Percentiles rank a stretch among this genome's conserved stretches.
Evolutionary conservation across 1,284 basidiomycete genomes (phyloP).

Genomic region (Cerioporus squamosus): DNA sequence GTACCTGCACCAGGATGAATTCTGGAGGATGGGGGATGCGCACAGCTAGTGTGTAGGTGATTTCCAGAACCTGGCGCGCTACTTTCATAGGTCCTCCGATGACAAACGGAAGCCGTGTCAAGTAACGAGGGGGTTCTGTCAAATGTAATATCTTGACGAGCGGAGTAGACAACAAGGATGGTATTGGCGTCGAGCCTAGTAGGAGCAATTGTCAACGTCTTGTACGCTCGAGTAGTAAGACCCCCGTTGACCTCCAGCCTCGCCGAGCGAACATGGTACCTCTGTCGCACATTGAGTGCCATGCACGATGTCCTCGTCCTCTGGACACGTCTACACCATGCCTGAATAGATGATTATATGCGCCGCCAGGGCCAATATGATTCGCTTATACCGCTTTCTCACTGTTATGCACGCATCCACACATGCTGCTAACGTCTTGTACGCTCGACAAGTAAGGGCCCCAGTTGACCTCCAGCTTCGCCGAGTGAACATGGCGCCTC

Average conservation of each 20-base stretch:
- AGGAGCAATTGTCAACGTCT: neutral
- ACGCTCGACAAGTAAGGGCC: too few relatives aligned
- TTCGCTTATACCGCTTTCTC: too few relatives aligned
- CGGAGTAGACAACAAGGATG: constrained; percentile 66
- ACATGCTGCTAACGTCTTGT: too few relatives aligned
- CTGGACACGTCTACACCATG: neutral
- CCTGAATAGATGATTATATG: too few relatives aligned
- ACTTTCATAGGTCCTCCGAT: constrained; percentile 85
- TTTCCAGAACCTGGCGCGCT: constrained; percentile 63
- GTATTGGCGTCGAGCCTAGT: constrained; percentile 76
- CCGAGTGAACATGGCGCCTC: too few relatives aligned
- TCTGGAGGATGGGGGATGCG: constrained; percentile 75
- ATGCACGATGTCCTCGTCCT: too few relatives aligned
- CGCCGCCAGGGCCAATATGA: too few relatives aligned
- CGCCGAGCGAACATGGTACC: too few relatives aligned
- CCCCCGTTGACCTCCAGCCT: too few relatives aligned
- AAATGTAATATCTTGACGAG: constrained; percentile 72
- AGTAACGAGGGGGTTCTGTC: constrained; percentile 60
- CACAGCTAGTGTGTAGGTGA: constrained; percentile 68
- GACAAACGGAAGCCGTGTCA: constrained; percentile 72
- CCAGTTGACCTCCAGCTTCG: too few relatives aligned
- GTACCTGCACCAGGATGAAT: constrained; percentile 88
- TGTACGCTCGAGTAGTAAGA: neutral
- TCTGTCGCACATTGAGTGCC: too few relatives aligned
- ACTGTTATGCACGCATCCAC: too few relatives aligned